Conservation (phyloP, 306 rosid genomes). For the Cyamopsis tetragonoloba region DNA sequence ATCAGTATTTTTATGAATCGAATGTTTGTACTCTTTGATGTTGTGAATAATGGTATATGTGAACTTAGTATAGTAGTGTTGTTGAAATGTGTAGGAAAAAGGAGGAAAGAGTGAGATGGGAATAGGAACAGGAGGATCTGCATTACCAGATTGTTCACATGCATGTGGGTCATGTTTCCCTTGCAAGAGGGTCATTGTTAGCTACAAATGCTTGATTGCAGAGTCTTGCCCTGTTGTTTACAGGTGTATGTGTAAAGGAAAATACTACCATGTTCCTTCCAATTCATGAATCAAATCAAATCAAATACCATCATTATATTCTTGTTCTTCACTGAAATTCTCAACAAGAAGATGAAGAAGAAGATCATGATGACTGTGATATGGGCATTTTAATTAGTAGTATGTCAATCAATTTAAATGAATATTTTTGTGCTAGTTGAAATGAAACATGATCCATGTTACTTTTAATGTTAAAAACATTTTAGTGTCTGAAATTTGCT, state of each 20-base stretch:
- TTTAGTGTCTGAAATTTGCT: too few relatives aligned
- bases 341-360: neutral
- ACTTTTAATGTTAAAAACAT: too few relatives aligned
- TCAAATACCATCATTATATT: neutral
- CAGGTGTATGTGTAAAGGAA: conserved; percentile 75
- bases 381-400: neutral
- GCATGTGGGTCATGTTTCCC: conserved; percentile 88
- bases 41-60: too few relatives aligned
- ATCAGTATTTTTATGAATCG: too few relatives aligned
- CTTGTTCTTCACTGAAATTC: neutral
- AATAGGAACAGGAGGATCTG: conserved; percentile 63
- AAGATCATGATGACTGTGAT: neutral
- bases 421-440: neutral
- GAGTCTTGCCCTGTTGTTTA: conserved; percentile 87
- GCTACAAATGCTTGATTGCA: conserved; percentile 66
- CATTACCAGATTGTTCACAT: conserved; percentile 75
- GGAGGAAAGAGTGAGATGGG: conserved; percentile 33
- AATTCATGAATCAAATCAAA: conserved; percentile 47
- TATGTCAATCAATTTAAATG: too few relatives aligned
- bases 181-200: conserved; percentile 86
- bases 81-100: conserved; percentile 23
- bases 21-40: too few relatives aligned
- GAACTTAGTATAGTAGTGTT: too few relatives aligned
- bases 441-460: conserved; percentile 23
- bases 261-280: conserved; percentile 80